A percentile compares a stretch with the other conserved stretches of the same genome.
Conservation (phyloP, 164 flowering plant genomes). For the Tetracentron sinense region DNA sequence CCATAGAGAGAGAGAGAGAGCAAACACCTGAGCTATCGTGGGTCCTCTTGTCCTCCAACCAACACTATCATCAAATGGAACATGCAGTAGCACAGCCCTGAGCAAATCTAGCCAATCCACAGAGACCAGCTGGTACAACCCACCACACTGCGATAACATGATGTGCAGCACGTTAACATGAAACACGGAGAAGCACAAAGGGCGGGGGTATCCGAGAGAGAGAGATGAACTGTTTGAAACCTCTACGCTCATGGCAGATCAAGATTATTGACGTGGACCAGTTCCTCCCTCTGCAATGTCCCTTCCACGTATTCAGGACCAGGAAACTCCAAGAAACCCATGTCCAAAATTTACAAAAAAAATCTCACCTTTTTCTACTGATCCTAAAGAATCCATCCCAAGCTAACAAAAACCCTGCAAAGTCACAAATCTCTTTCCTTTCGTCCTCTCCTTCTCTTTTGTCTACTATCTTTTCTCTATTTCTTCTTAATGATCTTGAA, state of each 20-base stretch:
- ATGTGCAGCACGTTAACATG: conserved; percentile 59
- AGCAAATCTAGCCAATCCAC: conserved; percentile 44
- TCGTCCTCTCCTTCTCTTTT: no score
- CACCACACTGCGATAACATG: conserved; percentile 28
- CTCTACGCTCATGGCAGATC: conserved; percentile 19
- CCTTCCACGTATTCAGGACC: conserved; percentile 17
- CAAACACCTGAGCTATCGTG: no score
- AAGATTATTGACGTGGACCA: conserved; percentile 39
- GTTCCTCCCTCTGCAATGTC: conserved; percentile 22
- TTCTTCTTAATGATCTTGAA: no score
- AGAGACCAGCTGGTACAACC: conserved; percentile 38
- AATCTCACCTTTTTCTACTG: no score
- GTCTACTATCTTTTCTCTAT: no score
- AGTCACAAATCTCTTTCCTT: no score
- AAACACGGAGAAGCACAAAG: conserved; percentile 12
- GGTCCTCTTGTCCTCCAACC: conserved; percentile 16
- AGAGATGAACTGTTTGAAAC: conserved; percentile 2
- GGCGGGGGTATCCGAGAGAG: conserved; percentile 32
- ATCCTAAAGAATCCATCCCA: no score
- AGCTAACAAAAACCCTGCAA: no score
- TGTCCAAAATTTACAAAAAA: no score
- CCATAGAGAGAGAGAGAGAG: no score
- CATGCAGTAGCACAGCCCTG: conserved; percentile 28
- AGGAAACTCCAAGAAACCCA: not conserved
- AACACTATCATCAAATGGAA: conserved; percentile 31